Base-by-base conservation (phyloP, 1,284 basidiomycete species). In the Pisolithus thermaeus region DNA sequence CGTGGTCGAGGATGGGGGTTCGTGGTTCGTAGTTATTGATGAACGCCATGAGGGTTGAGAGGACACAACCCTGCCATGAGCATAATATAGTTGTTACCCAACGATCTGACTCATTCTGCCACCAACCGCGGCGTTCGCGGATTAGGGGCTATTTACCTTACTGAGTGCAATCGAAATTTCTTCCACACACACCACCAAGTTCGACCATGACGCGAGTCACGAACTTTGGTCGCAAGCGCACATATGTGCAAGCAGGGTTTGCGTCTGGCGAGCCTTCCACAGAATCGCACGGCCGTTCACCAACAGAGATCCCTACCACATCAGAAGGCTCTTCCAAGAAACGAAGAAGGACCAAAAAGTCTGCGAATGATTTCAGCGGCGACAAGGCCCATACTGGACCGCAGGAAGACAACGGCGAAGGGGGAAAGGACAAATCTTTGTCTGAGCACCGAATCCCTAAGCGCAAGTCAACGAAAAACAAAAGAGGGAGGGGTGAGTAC, bases 141-240 rank as follows among this genome's bases (percentile, higher is more conserved):
- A 30, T 35, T 35, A 57, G 52, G 56, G 56, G 57, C 6, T 56
- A 53, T 56, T 44, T 35, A 6, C 32, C 32, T 35, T 35, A 41
- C 41, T 3, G 50, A 39, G 14, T 28, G 36, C 43, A 39, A 28
- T 22, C 8, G 37, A 12, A 36, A 11, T 46, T 18, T 27, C 37
- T 39, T n/a, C 28, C 2, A 7, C 8, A 18, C 20, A 16, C 39
- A 23, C 37, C 20, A 11, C 32, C 18, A 16, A 5, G 12, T 6
- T 35, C 11, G 30, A 35, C 32, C 55, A 89, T 90, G 87, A 89
- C 87, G 8, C 78, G 87, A 48, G 73, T 83, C 54, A 88, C 86
- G 8, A 82, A 81, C 59, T 75, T 88, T 62, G 84, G 81, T 16
- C 74, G 77, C 47, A 90, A 90, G 64, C 74, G 87, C 47, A 83